These are phyloP conservation scores for Nematocida sp. DNA, from an alignment of 371 early-diverging fungal genomes.

Conservation along the genomic window DNA sequence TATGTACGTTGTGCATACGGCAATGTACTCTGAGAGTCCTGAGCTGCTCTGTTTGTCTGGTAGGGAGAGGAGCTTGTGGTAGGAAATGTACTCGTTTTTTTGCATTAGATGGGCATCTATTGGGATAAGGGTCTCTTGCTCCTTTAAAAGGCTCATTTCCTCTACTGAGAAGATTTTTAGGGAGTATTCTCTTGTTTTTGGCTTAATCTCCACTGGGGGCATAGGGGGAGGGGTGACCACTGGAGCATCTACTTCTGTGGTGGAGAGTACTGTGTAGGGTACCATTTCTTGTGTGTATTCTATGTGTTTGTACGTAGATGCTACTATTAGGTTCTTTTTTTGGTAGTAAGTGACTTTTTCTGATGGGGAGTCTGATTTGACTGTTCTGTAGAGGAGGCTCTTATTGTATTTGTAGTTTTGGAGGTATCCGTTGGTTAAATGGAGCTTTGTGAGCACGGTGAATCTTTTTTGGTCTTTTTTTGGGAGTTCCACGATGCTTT, in stretches of 20 bases:
- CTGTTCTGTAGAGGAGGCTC: conserved; percentile 12
- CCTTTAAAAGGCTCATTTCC: conserved; percentile 8
- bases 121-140: background rate
- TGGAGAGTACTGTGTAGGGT: conserved; percentile 42
- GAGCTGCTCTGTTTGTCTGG: conserved; percentile 78
- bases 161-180: conserved; percentile 44
- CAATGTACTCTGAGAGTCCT: conserved; percentile 78
- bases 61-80: conserved; percentile 73
- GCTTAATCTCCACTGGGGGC: conserved; percentile 20
- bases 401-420: conserved; percentile 10
- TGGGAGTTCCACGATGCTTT: conserved; percentile 9
- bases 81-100: conserved; percentile 76
- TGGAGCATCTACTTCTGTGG: conserved; percentile 48
- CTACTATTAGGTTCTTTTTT: conserved; percentile 16
- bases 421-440: conserved; percentile 20
- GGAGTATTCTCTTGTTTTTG: conserved; percentile 48
- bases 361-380: conserved; percentile 10
- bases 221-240: conserved; percentile 7
- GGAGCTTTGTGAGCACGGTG: conserved; percentile 36
- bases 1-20: conserved; percentile 78
- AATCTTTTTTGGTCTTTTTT: background rate
- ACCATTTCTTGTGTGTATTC: conserved; percentile 41
- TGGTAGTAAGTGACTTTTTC: conserved; percentile 12
- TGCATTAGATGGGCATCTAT: conserved; percentile 41
- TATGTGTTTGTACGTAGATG: conserved; percentile 30